These are phyloP conservation scores for Dissoconium aciculare DNA, from an alignment of 2,329 filamentous ascomycete genomes.

Conservation along the genomic window DNA sequence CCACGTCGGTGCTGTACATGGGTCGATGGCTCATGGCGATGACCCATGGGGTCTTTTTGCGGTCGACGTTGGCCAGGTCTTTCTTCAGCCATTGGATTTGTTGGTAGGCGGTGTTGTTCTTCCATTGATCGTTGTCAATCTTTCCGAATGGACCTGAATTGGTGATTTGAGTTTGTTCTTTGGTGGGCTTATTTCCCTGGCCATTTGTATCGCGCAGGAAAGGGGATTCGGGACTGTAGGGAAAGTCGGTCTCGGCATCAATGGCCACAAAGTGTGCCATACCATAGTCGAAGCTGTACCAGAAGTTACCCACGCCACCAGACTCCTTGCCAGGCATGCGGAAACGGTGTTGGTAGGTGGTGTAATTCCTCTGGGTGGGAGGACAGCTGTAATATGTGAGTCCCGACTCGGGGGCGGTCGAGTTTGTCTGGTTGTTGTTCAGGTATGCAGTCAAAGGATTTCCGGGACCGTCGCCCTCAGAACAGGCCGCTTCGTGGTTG, in stretches of 20 bases:
- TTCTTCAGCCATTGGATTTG: conserved; percentile 35
- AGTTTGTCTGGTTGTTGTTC: conserved; percentile 30
- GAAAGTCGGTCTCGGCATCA: conserved; percentile 37
- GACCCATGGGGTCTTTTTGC: conserved; percentile 36
- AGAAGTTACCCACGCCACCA: conserved; percentile 38
- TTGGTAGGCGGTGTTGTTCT: conserved; percentile 30
- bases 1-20: conserved; percentile 34
- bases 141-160: conserved; percentile 37
- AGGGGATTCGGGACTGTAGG: conserved; percentile 33
- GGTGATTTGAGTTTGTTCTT: conserved; percentile 32
- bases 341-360: conserved; percentile 38
- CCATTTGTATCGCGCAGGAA: conserved; percentile 30
- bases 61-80: conserved; percentile 33
- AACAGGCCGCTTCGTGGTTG: conserved; percentile 37
- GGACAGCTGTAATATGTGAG: conserved; percentile 40
- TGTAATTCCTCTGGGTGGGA: conserved; percentile 38
- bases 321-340: conserved; percentile 36
- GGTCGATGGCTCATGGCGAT: conserved; percentile 36
- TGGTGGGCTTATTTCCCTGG: conserved; percentile 28
- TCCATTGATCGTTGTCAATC: conserved; percentile 27
- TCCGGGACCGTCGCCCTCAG: conserved; percentile 34
- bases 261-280: conserved; percentile 38
- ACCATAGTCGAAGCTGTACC: conserved; percentile 42
- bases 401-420: conserved; percentile 23
- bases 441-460: conserved; percentile 35